Evolutionary conservation across 2,329 filamentous ascomycete genomes (phyloP).

Genomic region (Rhynchosporium secalis): DNA sequence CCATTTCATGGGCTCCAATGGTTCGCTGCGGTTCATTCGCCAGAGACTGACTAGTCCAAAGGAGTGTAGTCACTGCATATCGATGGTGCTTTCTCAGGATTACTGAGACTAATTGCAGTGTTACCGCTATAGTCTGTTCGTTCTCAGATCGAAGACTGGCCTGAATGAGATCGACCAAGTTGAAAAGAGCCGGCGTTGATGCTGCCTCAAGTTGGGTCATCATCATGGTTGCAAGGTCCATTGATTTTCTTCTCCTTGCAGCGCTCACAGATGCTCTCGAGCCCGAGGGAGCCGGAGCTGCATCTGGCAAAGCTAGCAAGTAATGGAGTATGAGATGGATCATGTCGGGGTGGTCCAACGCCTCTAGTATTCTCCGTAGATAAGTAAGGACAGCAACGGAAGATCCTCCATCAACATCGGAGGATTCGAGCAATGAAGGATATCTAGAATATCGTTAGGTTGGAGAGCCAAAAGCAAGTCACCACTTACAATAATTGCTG

Average conservation of each 20-base stretch:
- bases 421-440: conserved; percentile 92
- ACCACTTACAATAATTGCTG: conserved; percentile 79
- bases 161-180: conserved; percentile 85
- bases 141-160: conserved; percentile 83
- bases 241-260: conserved; percentile 79
- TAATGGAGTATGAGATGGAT: conserved; percentile 93
- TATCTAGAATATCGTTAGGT: conserved; percentile 58
- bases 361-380: conserved; percentile 84
- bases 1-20: conserved; percentile 71
- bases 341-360: conserved; percentile 89
- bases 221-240: conserved; percentile 81
- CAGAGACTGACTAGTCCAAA: conserved; percentile 64
- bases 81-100: conserved; percentile 85
- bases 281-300: conserved; percentile 36
- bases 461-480: background rate
- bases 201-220: conserved; percentile 72
- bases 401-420: conserved; percentile 93
- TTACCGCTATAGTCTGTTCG: conserved; percentile 85
- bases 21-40: conserved; percentile 61
- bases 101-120: conserved; percentile 81
- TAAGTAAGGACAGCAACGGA: conserved; percentile 96
- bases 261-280: conserved; percentile 59
- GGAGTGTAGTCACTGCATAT: conserved; percentile 76
- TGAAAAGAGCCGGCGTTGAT: conserved; percentile 83
- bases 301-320: conserved; percentile 76